Conservation (phyloP, 768 basidiomycete species). For the Serendipita sp. region DNA sequence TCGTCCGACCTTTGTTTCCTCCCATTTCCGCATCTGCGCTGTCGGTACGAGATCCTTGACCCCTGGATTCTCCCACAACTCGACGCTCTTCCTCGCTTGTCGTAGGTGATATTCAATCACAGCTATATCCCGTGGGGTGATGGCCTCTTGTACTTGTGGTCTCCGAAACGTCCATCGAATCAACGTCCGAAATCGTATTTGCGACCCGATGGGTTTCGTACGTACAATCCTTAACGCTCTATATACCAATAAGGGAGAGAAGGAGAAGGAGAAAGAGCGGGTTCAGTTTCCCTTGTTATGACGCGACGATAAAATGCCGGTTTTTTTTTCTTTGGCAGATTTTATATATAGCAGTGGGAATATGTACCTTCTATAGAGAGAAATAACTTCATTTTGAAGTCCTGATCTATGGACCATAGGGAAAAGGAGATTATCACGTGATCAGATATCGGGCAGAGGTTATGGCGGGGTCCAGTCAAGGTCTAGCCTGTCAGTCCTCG, state of each 20-base stretch:
- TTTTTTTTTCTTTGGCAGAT: neutral
- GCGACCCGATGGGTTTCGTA: neutral
- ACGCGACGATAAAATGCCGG: neutral
- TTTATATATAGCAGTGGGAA: neutral
- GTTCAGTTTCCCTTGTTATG: no score
- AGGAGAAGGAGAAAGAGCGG: neutral
- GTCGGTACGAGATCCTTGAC: neutral
- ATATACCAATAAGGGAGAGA: neutral
- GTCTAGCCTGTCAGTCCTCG: no score
- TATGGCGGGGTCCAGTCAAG: no score
- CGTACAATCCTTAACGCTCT: neutral
- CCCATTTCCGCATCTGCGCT: neutral
- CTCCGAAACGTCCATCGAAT: slow-evolving; percentile 1
- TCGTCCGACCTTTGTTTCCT: neutral
- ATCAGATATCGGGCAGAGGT: neutral
- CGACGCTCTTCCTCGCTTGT: neutral
- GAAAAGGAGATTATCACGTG: neutral
- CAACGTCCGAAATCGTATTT: neutral
- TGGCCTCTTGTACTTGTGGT: neutral
- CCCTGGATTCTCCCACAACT: neutral
- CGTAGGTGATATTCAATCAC: neutral
- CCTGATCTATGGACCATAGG: neutral
- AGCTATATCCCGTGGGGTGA: neutral
- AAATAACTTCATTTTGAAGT: slow-evolving; percentile 4
- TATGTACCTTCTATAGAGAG: neutral